A percentile compares a stretch with the other conserved stretches of the same genome.
These are phyloP conservation scores for Rhododendron simsii DNA, from an alignment of 148 eudicot genomes.

Conservation along the genomic window DNA sequence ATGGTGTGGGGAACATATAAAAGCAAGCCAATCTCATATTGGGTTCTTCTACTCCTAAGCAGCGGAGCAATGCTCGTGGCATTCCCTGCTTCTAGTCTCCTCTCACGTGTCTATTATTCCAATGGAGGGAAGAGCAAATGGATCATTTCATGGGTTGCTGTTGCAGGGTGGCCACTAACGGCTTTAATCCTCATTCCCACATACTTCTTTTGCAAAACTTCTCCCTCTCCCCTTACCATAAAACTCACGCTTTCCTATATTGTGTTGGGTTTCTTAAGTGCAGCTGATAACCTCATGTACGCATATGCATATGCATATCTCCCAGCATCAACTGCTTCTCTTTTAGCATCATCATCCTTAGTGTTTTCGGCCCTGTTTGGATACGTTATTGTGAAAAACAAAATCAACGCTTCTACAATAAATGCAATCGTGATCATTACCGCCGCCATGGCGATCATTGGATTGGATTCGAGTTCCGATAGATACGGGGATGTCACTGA, in stretches of 20 bases:
- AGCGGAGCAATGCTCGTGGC: constrained; percentile 60
- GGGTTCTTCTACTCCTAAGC: constrained; percentile 60
- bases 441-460: constrained; percentile 63
- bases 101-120: constrained; percentile 62
- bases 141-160: constrained; percentile 79
- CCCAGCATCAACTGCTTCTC: constrained; percentile 84
- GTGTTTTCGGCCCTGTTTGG: constrained; percentile 71
- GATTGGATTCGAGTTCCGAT: constrained; percentile 67
- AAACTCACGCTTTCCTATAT: constrained; percentile 47
- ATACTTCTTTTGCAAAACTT: constrained; percentile 36
- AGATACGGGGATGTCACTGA: constrained; percentile 40
- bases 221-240: constrained; percentile 49
- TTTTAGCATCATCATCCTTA: constrained; percentile 71
- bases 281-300: constrained; percentile 75
- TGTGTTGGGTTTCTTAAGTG: constrained; percentile 60
- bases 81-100: constrained; percentile 76
- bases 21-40: constrained; percentile 58
- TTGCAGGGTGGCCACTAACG: constrained; percentile 77
- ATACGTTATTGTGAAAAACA: constrained; percentile 56
- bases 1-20: constrained; percentile 32
- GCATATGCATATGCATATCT: constrained; percentile 89
- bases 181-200: constrained; percentile 44
- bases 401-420: constrained; percentile 50
- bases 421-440: constrained; percentile 65
- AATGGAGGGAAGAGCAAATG: constrained; percentile 80